Conservation (phyloP, 192 early-diverging fungal genomes). For the Linnemannia hyalina region DNA sequence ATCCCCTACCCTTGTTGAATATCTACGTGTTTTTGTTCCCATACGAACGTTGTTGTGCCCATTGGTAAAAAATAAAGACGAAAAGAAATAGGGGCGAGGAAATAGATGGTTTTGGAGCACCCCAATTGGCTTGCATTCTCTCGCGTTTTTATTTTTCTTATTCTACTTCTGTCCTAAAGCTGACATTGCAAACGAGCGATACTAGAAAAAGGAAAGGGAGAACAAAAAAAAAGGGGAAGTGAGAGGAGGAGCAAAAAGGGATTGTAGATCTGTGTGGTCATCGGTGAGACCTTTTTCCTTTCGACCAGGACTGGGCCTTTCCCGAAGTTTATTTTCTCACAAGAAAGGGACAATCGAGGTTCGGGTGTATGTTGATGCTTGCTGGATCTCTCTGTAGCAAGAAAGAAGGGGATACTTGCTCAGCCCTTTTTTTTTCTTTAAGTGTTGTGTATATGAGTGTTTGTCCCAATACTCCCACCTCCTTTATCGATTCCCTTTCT, state of each 20-base stretch:
- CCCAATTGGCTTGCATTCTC: neutral
- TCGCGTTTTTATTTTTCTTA: neutral
- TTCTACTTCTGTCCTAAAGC: neutral
- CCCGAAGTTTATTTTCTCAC: neutral
- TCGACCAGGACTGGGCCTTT: neutral
- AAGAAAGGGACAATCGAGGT: neutral
- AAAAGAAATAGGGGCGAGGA: too few species aligned
- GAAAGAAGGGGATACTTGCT: neutral
- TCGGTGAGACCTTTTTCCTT: neutral
- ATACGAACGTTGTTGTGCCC: too few species aligned
- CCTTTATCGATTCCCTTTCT: neutral
- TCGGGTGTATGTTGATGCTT: too few species aligned
- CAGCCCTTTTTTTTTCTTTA: neutral
- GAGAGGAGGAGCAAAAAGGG: neutral
- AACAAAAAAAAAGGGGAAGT: too few species aligned
- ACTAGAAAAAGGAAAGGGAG: neutral
- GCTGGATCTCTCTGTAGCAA: too few species aligned
- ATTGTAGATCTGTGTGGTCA: neutral
- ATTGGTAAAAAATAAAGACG: too few species aligned
- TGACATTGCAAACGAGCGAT: neutral
- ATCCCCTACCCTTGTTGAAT: too few species aligned
- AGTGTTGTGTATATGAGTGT: neutral
- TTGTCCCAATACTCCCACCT: neutral
- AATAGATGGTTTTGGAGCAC: neutral
- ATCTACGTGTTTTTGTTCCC: too few species aligned